These are phyloP conservation scores for Malus orientalis DNA, from an alignment of 306 rosid genomes.

Conservation along the genomic window DNA sequence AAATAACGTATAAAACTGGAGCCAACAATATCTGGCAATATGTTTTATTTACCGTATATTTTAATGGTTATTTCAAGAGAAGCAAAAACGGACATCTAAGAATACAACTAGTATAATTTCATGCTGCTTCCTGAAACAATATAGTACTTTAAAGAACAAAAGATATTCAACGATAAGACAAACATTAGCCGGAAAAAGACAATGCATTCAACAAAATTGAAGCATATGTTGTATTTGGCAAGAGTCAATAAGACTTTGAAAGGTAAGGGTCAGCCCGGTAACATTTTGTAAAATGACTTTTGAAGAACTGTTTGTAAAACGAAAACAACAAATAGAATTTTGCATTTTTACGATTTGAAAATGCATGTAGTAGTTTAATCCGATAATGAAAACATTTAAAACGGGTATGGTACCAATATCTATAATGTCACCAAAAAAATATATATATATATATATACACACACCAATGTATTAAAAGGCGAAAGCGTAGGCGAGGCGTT, in stretches of 20 bases:
- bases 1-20: not conserved
- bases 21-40: not conserved
- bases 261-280: no score
- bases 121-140: not conserved
- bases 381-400: no score
- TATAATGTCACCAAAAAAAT: no score
- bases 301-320: no score
- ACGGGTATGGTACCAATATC: no score
- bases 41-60: not conserved
- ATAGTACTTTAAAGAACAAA: not conserved
- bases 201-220: not conserved
- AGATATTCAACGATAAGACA: not conserved
- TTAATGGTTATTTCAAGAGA: not conserved
- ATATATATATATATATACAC: no score
- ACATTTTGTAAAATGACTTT: no score
- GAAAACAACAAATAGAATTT: no score
- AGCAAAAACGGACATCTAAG: not conserved
- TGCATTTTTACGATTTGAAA: no score
- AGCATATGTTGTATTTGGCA: not conserved
- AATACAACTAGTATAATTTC: not conserved
- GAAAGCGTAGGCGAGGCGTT: no score
- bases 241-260: not conserved
- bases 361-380: no score
- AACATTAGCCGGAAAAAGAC: not conserved
- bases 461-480: no score